Base-by-base conservation (phyloP, 2,329 filamentous ascomycete genomes). In the Exophiala spinifera region DNA sequence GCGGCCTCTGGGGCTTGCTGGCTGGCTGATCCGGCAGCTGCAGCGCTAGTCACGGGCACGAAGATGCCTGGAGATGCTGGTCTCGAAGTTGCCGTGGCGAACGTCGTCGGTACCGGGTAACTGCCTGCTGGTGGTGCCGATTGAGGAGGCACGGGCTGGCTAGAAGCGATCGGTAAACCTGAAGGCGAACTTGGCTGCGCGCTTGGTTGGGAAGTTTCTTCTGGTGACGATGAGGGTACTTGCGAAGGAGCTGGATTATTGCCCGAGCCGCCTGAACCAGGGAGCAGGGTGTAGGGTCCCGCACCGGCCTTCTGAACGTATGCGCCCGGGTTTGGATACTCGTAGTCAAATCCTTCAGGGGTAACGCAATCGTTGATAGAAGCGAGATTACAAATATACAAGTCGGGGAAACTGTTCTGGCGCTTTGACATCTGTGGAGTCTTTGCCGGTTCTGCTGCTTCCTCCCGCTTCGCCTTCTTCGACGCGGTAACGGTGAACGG, bases 351-450 rank as follows among this genome's bases (percentile, higher is more conserved):
- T 14, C 67, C 66, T 36, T 84, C 79, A 0, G 63, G 65, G 11
- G 83, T 87, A 0, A 47, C 66, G 71, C 87, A 90, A 37, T 70
- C 72, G 53, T 79, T 78, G 46, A 60, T 65, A 17, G 61, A 64
- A 7, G 66, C 69, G 56, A 91, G 74, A 72, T 94, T 95, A 64
- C 87, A 86, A 1, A 85, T 78, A 50, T 91, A 86, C 82, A 95
- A 86, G 53, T 84, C 76, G 0, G 90, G 89, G 11, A 95, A 85
- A 0, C 73, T 69, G 10, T 49, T 80, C 25, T 59, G 59, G 50
- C 66, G 64, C 59, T 66, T 65, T 2, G 55, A 48, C 19, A 57
- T 39, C 37, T 51, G 56, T 7, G 47, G 52, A 39, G 63, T 53
- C 28, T 31, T 10, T 31, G 7, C 28, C 28, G 28, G 28, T 10